These are phyloP conservation scores for Daldinia sp. DNA, from an alignment of 2,329 filamentous ascomycete species.

Conservation along the genomic window DNA sequence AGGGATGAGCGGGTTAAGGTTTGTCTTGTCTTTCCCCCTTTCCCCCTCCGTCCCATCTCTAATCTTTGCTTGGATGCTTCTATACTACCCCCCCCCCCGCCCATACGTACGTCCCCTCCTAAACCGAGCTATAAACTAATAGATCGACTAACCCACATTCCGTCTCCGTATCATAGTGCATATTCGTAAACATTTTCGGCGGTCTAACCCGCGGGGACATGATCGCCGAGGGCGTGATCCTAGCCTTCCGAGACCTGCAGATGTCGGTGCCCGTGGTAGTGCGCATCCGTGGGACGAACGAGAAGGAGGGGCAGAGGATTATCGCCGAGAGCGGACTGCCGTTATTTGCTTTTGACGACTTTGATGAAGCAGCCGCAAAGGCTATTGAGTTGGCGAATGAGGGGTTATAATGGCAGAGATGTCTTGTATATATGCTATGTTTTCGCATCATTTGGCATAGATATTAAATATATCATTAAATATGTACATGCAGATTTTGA, in stretches of 20 bases:
- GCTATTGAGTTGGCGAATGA: slow-evolving; percentile 65
- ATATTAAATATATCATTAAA: background rate
- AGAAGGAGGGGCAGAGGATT: slow-evolving; percentile 73
- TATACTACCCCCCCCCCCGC: background rate
- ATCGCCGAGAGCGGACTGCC: slow-evolving; percentile 73
- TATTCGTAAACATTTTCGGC: slow-evolving; percentile 67
- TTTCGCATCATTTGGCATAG: background rate
- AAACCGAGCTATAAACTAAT: background rate
- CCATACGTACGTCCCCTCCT: too few relatives aligned
- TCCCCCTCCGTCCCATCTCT: background rate
- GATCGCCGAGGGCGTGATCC: slow-evolving; percentile 78
- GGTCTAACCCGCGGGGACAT: slow-evolving; percentile 77
- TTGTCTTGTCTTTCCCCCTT: slow-evolving; percentile 47
- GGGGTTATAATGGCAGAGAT: slow-evolving; percentile 42
- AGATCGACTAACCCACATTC: background rate
- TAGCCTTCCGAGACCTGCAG: slow-evolving; percentile 74
- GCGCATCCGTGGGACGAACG: slow-evolving; percentile 77
- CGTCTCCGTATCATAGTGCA: slow-evolving; percentile 39
- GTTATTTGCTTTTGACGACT: slow-evolving; percentile 76
- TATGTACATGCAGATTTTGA: background rate
- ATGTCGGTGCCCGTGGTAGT: slow-evolving; percentile 79
- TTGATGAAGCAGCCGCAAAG: slow-evolving; percentile 75
- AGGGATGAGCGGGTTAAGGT: slow-evolving; percentile 75
- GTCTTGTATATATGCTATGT: background rate
- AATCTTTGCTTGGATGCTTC: background rate